Evolutionary conservation across 1,139 yeast species (phyloP).

Genomic region (Suhomyces bokatorum): DNA sequence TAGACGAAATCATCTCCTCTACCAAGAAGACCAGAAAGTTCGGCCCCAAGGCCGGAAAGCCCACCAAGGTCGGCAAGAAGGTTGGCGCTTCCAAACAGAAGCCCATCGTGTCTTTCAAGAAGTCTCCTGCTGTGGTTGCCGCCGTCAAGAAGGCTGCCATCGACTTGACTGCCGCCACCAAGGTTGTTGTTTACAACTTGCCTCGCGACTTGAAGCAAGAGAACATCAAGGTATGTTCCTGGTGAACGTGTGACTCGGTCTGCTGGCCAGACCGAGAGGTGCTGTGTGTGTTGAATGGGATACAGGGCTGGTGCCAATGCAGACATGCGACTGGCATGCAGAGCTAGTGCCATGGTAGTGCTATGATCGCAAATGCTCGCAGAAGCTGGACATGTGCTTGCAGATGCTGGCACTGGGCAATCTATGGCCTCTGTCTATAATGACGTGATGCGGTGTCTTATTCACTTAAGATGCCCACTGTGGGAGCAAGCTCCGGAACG

Average conservation of each 20-base stretch:
- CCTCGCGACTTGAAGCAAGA: slow-evolving; percentile 79
- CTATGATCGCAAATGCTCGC: too few species aligned
- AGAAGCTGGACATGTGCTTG: too few species aligned
- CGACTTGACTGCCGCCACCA: slow-evolving; percentile 63
- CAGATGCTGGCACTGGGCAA: too few species aligned
- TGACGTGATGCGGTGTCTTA: slow-evolving; percentile 8
- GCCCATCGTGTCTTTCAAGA: slow-evolving; percentile 41
- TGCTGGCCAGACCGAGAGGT: slow-evolving; percentile 5
- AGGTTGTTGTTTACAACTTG: slow-evolving; percentile 73
- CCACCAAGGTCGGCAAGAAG: slow-evolving; percentile 40
- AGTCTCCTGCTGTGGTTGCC: slow-evolving; percentile 35
- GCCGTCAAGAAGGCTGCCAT: slow-evolving; percentile 29
- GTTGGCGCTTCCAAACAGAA: slow-evolving; percentile 33
- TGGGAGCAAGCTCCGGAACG: not conserved
- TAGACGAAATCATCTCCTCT: slow-evolving; percentile 90
- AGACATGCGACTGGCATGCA: not conserved
- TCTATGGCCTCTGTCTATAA: too few species aligned
- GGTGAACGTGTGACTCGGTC: slow-evolving; percentile 1
- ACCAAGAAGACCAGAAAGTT: slow-evolving; percentile 36
- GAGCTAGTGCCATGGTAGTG: too few species aligned
- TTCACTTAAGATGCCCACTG: slow-evolving; percentile 8
- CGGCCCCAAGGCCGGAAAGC: slow-evolving; percentile 22
- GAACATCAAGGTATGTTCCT: slow-evolving; percentile 75
- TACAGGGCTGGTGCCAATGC: slow-evolving; percentile 1
- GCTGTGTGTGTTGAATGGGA: slow-evolving; percentile 7